Percentiles rank a stretch among this genome's conserved stretches.
These are phyloP conservation scores for Leccinum variabile DNA, from an alignment of 1,284 basidiomycete genomes.

Conservation along the genomic window DNA sequence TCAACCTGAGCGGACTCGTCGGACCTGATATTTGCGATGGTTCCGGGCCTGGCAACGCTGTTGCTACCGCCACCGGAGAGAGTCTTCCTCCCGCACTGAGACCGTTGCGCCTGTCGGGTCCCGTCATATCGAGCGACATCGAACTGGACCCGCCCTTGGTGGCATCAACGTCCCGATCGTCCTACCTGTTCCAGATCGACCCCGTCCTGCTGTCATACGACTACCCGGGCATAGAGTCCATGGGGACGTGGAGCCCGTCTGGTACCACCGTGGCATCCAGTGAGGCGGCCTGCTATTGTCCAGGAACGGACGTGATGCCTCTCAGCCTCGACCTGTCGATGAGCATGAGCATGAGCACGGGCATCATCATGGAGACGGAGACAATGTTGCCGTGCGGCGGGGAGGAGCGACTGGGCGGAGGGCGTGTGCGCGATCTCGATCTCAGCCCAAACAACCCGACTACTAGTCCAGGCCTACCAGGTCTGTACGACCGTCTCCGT, in stretches of 20 bases:
- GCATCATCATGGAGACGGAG: neutral
- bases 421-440: neutral
- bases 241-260: neutral
- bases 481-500: neutral
- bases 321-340: neutral
- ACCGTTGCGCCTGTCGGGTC: constrained; percentile 22
- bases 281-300: neutral
- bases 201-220: constrained; percentile 25
- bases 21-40: neutral
- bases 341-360: neutral
- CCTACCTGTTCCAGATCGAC: constrained; percentile 25
- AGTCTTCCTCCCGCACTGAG: constrained; percentile 23
- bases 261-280: neutral
- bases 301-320: neutral
- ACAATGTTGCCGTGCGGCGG: neutral
- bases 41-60: too few relatives aligned
- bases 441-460: neutral
- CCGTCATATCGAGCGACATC: constrained; percentile 1
- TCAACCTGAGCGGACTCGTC: constrained; percentile 9
- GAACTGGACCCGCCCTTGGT: neutral
- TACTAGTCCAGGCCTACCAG: neutral
- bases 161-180: neutral
- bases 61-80: neutral
- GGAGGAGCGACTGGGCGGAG: neutral
- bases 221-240: constrained; percentile 9